phyloP scores from a whole-genome alignment of 2,329 filamentous ascomycete species.

The Phoma herbarum region DNA sequence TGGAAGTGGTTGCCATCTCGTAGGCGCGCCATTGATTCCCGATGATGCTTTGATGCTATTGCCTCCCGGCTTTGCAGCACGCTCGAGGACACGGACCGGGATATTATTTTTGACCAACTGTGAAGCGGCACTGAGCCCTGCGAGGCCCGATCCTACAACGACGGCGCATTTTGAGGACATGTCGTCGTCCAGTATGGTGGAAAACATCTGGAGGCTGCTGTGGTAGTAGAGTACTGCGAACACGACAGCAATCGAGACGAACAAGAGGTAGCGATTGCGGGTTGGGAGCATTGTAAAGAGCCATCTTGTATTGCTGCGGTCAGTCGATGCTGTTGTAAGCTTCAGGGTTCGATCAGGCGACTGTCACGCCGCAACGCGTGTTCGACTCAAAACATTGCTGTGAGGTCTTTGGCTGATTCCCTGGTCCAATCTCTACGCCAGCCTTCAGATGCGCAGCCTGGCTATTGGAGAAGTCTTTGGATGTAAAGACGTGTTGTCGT shows the following conservation, averaged over 20 bases:
- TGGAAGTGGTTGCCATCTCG: slow-evolving; percentile 61
- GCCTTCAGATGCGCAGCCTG: no score
- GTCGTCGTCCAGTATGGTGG: slow-evolving; percentile 12
- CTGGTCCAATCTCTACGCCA: neutral
- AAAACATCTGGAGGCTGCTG: slow-evolving; percentile 9
- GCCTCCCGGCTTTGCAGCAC: slow-evolving; percentile 67
- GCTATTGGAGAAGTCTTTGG: neutral
- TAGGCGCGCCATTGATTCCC: slow-evolving; percentile 70
- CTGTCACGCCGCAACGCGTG: slow-evolving; percentile 15
- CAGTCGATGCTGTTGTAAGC: slow-evolving; percentile 13
- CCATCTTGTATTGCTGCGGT: neutral
- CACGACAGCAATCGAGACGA: neutral
- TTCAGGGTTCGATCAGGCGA: slow-evolving; percentile 21
- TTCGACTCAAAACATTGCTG: neutral
- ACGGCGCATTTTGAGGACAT: slow-evolving; percentile 55
- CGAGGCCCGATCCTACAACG: slow-evolving; percentile 71
- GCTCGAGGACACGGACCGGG: slow-evolving; percentile 67
- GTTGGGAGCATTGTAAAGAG: slow-evolving; percentile 8
- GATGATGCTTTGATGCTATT: slow-evolving; percentile 74
- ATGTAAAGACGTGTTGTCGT: neutral
- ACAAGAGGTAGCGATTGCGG: neutral
- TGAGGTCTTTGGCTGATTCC: neutral
- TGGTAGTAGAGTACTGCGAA: neutral
- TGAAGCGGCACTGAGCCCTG: slow-evolving; percentile 68
- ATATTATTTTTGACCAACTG: slow-evolving; percentile 63